phyloP scores from a whole-genome alignment of 2,329 filamentous ascomycete genomes.

The Fusarium mangiferae region DNA sequence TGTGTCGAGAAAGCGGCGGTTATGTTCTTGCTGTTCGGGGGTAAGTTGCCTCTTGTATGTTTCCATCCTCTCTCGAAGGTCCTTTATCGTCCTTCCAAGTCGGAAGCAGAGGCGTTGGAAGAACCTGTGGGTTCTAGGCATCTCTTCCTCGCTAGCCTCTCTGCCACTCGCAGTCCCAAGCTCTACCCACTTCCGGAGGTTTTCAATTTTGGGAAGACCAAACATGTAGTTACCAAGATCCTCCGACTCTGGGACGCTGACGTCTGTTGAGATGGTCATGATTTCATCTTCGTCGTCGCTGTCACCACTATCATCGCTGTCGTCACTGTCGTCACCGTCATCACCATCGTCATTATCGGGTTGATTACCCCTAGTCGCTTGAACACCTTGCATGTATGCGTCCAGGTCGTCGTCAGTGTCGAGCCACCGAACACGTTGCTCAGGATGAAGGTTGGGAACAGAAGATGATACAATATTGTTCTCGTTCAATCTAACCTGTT shows the following conservation, averaged over 20 bases:
- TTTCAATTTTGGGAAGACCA: conserved; percentile 28
- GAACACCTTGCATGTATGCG: neutral
- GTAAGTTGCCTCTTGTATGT: conserved; percentile 16
- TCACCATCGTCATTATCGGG: neutral
- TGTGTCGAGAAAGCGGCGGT: conserved; percentile 19
- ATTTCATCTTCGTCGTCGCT: neutral
- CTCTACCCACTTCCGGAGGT: conserved; percentile 14
- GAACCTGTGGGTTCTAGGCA: conserved; percentile 25
- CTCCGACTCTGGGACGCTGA: conserved; percentile 13
- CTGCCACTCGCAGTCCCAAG: neutral
- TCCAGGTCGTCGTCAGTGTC: neutral
- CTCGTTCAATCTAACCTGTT: neutral
- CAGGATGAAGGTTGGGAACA: conserved; percentile 31
- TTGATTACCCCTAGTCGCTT: neutral
- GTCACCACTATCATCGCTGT: neutral
- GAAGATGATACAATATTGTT: neutral
- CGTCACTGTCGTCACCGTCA: neutral
- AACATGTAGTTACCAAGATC: conserved; percentile 20
- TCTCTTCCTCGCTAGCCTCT: neutral
- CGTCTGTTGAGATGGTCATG: conserved; percentile 25
- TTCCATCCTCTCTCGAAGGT: conserved; percentile 14
- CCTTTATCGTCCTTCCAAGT: conserved; percentile 49
- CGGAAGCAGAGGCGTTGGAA: conserved; percentile 51
- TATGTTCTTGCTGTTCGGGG: conserved; percentile 2
- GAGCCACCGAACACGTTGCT: conserved; percentile 36